phyloP scores from a whole-genome alignment of 2,329 filamentous ascomycete genomes.

The Penicillium sp. region DNA sequence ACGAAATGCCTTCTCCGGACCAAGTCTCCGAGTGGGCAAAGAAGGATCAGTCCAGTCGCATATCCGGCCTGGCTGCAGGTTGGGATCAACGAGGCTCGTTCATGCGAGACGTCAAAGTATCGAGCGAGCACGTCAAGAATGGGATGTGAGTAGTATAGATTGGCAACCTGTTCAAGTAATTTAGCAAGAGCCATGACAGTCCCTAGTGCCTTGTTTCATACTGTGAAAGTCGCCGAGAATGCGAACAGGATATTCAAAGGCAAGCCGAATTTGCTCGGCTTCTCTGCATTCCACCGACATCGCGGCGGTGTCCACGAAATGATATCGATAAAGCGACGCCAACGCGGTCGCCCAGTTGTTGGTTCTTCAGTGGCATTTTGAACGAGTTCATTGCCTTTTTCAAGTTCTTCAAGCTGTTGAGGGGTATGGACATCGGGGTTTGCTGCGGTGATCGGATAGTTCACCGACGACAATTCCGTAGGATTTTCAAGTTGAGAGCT shows the following conservation, averaged over 20 bases:
- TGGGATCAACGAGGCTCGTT: constrained; percentile 63
- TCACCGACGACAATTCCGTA: not conserved
- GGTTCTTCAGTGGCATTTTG: not conserved
- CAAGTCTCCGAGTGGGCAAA: constrained; percentile 71
- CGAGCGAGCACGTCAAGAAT: constrained; percentile 70
- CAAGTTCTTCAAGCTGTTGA: not conserved
- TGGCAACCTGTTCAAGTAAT: constrained; percentile 59
- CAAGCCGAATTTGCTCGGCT: constrained; percentile 65
- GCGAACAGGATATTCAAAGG: constrained; percentile 66
- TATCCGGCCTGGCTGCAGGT: constrained; percentile 79
- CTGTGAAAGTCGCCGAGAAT: constrained; percentile 45
- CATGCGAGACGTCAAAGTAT: constrained; percentile 67
- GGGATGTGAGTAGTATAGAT: constrained; percentile 77
- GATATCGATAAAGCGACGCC: constrained; percentile 14
- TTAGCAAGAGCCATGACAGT: not conserved
- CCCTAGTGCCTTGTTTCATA: not conserved
- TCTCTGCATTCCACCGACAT: constrained; percentile 64
- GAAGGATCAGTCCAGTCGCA: constrained; percentile 66
- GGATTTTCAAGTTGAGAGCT: not conserved
- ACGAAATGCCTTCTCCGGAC: constrained; percentile 67
- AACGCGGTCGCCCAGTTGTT: not conserved
- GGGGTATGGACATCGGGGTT: not conserved
- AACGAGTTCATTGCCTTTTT: not conserved
- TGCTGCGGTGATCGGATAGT: constrained; percentile 1
- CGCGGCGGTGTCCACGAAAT: constrained; percentile 60